Percentiles rank a stretch among this genome's conserved stretches.
Evolutionary conservation across 805 yeast genomes (phyloP).

Genomic region (Yarrowia porcina): DNA sequence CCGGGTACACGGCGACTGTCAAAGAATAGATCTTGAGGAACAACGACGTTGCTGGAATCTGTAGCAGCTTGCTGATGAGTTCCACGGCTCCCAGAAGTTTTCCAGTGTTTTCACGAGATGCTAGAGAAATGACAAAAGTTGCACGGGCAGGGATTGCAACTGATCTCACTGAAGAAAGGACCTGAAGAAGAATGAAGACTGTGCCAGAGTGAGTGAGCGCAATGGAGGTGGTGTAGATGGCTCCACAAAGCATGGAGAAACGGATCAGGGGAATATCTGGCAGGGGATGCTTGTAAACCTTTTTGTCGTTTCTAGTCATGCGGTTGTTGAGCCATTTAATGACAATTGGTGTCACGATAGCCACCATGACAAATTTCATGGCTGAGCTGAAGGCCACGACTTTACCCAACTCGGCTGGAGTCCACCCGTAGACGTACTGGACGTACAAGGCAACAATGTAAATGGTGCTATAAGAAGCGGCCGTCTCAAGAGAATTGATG

Average conservation of each 20-base stretch:
- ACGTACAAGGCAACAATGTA: slow-evolving; percentile 19
- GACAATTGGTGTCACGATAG: not conserved
- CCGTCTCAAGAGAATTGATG: slow-evolving; percentile 11
- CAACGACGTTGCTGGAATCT: not conserved
- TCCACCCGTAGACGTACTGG: slow-evolving; percentile 17
- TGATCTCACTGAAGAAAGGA: not conserved
- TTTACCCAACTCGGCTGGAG: slow-evolving; percentile 14
- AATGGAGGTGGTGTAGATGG: not conserved
- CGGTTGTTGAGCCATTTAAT: slow-evolving; percentile 1
- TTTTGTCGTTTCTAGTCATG: not conserved
- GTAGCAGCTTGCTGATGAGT: not conserved
- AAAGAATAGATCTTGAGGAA: not conserved
- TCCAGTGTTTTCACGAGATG: not conserved
- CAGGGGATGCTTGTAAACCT: not conserved
- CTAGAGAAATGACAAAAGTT: slow-evolving; percentile 1
- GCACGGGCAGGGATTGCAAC: slow-evolving; percentile 12
- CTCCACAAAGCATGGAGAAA: slow-evolving; percentile 5
- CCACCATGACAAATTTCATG: slow-evolving; percentile 5
- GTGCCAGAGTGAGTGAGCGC: not conserved
- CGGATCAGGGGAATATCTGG: slow-evolving; percentile 10
- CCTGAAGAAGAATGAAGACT: not conserved
- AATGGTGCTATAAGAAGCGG: slow-evolving; percentile 18
- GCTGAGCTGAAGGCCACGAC: not conserved
- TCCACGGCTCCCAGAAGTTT: slow-evolving; percentile 16
- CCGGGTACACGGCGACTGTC: slow-evolving; percentile 13